Evolutionary conservation across 2,329 filamentous ascomycete species (phyloP).

Genomic region (Ophiocordyceps camponoti-leonardi): DNA sequence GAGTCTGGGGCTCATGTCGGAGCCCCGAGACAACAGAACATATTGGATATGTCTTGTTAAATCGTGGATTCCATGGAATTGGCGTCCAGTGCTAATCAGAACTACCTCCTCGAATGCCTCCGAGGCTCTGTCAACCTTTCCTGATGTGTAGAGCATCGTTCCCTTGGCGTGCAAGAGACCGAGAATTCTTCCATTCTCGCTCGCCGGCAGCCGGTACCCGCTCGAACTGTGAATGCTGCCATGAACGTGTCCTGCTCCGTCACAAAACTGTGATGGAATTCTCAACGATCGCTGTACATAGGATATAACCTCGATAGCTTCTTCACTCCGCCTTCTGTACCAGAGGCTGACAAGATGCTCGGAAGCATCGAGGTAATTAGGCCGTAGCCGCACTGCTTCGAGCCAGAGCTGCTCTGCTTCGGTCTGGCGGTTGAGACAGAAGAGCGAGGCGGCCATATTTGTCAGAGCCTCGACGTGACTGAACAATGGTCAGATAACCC

Average conservation of each 20-base stretch:
- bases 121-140: slow-evolving; percentile 65
- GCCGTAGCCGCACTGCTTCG: slow-evolving; percentile 64
- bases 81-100: slow-evolving; percentile 64
- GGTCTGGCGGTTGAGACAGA: slow-evolving; percentile 63
- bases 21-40: slow-evolving; percentile 35
- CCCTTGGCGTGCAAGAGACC: slow-evolving; percentile 93
- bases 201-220: slow-evolving; percentile 69
- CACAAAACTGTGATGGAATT: neutral
- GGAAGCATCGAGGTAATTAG: slow-evolving; percentile 83
- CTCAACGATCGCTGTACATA: slow-evolving; percentile 59
- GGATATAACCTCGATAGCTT: slow-evolving; percentile 77
- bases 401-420: slow-evolving; percentile 82
- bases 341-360: slow-evolving; percentile 84
- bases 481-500: slow-evolving; percentile 11
- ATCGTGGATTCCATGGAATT: slow-evolving; percentile 52
- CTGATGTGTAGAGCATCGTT: slow-evolving; percentile 90
- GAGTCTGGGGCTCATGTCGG: slow-evolving; percentile 2
- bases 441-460: slow-evolving; percentile 76
- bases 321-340: slow-evolving; percentile 65
- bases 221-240: slow-evolving; percentile 15
- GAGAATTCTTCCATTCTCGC: slow-evolving; percentile 82
- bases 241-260: neutral
- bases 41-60: slow-evolving; percentile 64
- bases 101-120: slow-evolving; percentile 91
- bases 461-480: slow-evolving; percentile 87